Percentiles rank a stretch among this genome's conserved stretches.
These are phyloP conservation scores for Zygotorulaspora sp. DNA, from an alignment of 805 yeast genomes.

Conservation along the genomic window DNA sequence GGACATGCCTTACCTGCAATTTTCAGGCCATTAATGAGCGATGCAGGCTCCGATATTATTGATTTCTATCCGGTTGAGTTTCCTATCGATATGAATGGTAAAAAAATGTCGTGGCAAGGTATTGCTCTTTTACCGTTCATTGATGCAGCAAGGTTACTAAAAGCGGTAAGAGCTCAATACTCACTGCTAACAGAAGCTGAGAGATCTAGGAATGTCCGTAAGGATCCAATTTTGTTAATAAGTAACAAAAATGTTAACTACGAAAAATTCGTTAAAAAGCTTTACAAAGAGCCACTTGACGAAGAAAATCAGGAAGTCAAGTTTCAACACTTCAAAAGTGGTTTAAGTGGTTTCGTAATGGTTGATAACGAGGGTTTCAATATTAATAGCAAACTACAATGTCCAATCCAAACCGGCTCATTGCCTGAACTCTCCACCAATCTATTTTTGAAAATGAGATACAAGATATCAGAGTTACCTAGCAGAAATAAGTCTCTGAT, in stretches of 20 bases:
- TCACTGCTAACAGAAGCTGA: conserved; percentile 63
- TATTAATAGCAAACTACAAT: conserved; percentile 29
- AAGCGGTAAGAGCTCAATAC: conserved; percentile 63
- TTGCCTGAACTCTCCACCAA: conserved; percentile 41
- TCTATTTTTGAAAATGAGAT: conserved; percentile 44
- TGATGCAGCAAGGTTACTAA: conserved; percentile 69
- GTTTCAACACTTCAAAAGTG: conserved; percentile 48
- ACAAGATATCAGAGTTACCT: conserved; percentile 45
- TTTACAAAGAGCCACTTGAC: conserved; percentile 32
- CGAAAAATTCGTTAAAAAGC: conserved; percentile 30
- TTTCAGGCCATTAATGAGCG: conserved; percentile 77
- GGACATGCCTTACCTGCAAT: conserved; percentile 79
- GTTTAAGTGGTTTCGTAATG: conserved; percentile 55
- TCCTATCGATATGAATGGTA: conserved; percentile 91
- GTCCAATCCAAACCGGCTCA: conserved; percentile 37
- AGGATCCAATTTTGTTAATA: conserved; percentile 63
- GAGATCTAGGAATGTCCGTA: conserved; percentile 59
- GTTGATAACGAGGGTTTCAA: conserved; percentile 35
- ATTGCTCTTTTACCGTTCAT: conserved; percentile 86
- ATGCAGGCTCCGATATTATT: conserved; percentile 72
- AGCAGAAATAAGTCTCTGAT: conserved; percentile 70
- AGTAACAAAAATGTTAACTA: conserved; percentile 56
- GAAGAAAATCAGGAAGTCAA: conserved; percentile 24
- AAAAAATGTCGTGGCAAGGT: conserved; percentile 93
- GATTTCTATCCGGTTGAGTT: conserved; percentile 90